phyloP scores from a whole-genome alignment of 805 yeast species.

The Candida ortonii region DNA sequence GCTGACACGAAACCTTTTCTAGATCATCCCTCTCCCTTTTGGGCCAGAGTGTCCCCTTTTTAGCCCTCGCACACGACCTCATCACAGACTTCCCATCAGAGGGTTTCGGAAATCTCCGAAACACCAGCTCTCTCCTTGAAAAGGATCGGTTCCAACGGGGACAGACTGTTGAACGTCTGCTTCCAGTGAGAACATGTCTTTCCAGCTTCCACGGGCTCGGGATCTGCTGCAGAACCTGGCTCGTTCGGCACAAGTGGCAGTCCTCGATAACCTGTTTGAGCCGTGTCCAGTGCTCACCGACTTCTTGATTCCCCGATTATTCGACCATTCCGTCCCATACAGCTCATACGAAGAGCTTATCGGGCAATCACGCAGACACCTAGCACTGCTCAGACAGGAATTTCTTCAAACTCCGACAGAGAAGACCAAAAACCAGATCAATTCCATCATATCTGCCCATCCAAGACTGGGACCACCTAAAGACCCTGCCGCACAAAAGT shows the following conservation, averaged over 20 bases:
- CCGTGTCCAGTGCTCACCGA: conserved; percentile 50
- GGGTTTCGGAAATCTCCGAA: too few species aligned
- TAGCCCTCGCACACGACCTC: too few species aligned
- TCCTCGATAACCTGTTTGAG: conserved; percentile 61
- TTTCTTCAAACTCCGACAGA: conserved; percentile 1
- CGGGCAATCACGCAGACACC: conserved; percentile 12
- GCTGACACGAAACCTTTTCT: neutral
- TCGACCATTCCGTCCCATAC: conserved; percentile 15
- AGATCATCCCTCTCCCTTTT: neutral
- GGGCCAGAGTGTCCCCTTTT: too few species aligned
- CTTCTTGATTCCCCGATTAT: conserved; percentile 32
- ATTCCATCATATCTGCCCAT: conserved; percentile 78
- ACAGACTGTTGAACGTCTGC: too few species aligned
- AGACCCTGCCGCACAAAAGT: conserved; percentile 27
- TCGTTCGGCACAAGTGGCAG: conserved; percentile 38
- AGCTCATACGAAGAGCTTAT: conserved; percentile 31
- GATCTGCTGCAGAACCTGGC: too few species aligned
- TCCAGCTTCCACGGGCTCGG: conserved; percentile 30
- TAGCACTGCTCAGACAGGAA: conserved; percentile 2
- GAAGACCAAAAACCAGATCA: conserved; percentile 10
- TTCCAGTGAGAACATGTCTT: neutral
- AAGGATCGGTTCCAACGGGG: too few species aligned
- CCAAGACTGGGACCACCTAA: conserved; percentile 78
- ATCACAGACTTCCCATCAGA: too few species aligned
- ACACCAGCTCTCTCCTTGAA: too few species aligned